A percentile compares a stretch with the other conserved stretches of the same genome.
These are phyloP conservation scores for Panellus pusillus DNA, from an alignment of 768 basidiomycete genomes.

Conservation along the genomic window DNA sequence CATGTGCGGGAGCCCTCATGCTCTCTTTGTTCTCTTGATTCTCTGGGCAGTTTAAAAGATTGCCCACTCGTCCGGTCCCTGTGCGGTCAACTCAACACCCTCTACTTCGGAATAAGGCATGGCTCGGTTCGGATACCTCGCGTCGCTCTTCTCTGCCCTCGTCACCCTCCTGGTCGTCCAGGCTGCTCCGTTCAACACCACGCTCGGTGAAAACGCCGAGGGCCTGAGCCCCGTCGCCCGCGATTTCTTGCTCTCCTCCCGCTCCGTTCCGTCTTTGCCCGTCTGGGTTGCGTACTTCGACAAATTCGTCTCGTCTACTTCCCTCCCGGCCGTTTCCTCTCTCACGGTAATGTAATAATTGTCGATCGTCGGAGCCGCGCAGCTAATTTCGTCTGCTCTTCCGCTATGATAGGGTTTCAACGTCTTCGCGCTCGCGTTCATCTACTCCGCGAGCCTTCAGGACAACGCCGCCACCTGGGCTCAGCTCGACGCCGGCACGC, in stretches of 20 bases:
- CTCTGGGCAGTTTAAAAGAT: too few relatives aligned
- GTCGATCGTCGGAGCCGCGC: neutral
- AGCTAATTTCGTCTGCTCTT: neutral
- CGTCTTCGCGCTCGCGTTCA: constrained; percentile 17
- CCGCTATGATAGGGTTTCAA: constrained; percentile 11
- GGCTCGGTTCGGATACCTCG: constrained; percentile 14
- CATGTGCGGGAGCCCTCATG: too few relatives aligned
- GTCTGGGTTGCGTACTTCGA: constrained; percentile 19
- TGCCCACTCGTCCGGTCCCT: too few relatives aligned
- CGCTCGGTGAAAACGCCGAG: constrained; percentile 9
- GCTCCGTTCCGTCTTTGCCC: constrained; percentile 9
- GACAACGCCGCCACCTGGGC: constrained; percentile 17
- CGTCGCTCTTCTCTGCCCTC: constrained; percentile 15
- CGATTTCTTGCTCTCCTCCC: constrained; percentile 10
- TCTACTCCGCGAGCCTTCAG: constrained; percentile 5
- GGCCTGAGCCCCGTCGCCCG: constrained; percentile 14
- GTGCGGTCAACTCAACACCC: too few relatives aligned
- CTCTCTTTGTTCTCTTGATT: too few relatives aligned
- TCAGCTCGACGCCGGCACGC: constrained; percentile 6
- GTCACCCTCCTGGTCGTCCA: constrained; percentile 4
- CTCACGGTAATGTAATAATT: constrained; percentile 2
- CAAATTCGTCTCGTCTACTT: constrained; percentile 12
- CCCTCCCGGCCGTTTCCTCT: constrained; percentile 6
- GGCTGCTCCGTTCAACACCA: constrained; percentile 4
- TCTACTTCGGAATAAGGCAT: neutral